These are phyloP conservation scores for Erysimum pusillum DNA, from an alignment of 441 rosid genomes.

Conservation along the genomic window DNA sequence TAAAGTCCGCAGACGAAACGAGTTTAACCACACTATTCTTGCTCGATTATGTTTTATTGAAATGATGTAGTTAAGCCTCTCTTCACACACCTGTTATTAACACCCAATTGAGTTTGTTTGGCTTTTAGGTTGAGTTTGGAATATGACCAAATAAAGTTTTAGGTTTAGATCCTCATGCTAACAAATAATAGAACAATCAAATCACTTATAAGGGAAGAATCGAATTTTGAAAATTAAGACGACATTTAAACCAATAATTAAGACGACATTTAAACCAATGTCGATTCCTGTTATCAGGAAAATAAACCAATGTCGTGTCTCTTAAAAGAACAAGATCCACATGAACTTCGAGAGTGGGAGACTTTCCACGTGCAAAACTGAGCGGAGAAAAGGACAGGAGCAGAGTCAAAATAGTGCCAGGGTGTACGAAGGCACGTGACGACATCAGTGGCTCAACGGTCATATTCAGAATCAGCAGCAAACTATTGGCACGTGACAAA, in stretches of 20 bases:
- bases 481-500: constrained; percentile 44
- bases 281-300: not conserved
- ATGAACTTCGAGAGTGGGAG: constrained; percentile 29
- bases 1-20: not conserved
- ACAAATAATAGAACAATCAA: no score
- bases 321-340: constrained; percentile 14
- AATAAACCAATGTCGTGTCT: not conserved
- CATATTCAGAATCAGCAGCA: constrained; percentile 38
- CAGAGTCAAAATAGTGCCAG: constrained; percentile 43
- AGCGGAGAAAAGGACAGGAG: constrained; percentile 22
- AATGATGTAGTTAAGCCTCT: no score
- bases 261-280: not conserved
- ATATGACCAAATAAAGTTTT: no score
- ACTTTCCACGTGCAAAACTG: constrained; percentile 44
- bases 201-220: not conserved
- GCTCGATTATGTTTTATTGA: no score
- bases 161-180: no score
- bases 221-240: not conserved
- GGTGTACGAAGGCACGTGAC: constrained; percentile 45
- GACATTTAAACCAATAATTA: not conserved
- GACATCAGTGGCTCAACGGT: constrained; percentile 48
- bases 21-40: no score
- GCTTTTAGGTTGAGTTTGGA: no score
- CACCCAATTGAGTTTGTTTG: no score
- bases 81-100: no score